Evolutionary conservation across 257 asterid species (phyloP).

Genomic region (Nicotiana sylvestris): DNA sequence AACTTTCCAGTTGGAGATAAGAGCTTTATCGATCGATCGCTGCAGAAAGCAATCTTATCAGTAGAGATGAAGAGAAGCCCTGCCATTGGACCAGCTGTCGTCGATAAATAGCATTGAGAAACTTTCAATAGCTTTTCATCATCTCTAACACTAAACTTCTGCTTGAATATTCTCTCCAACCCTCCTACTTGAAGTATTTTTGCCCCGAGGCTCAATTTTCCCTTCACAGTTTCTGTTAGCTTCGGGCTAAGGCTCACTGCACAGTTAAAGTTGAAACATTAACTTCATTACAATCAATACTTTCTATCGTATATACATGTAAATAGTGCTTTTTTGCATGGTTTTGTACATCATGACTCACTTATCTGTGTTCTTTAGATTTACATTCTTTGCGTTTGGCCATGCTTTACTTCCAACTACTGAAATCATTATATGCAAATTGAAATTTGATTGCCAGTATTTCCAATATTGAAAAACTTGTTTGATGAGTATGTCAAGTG

Average conservation of each 20-base stretch:
- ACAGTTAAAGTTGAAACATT: not conserved
- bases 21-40: conserved; percentile 18
- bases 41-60: conserved; percentile 17
- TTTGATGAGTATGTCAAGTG: too few species aligned
- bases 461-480: too few species aligned
- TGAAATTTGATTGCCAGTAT: too few species aligned
- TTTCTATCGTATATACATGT: not conserved
- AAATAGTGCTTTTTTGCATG: not conserved
- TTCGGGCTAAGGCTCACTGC: conserved; percentile 44
- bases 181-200: conserved; percentile 15
- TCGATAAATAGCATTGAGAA: conserved; percentile 26
- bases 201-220: conserved; percentile 44
- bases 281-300: too few species aligned
- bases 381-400: not conserved
- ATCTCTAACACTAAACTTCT: conserved; percentile 3
- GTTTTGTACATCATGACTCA: not conserved
- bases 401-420: not conserved
- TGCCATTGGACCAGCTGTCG: conserved; percentile 23
- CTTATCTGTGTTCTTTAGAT: not conserved
- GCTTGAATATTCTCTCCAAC: conserved; percentile 12
- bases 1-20: conserved; percentile 13
- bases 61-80: conserved; percentile 21
- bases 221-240: conserved; percentile 35
- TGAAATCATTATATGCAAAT: not conserved
- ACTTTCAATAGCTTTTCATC: conserved; percentile 17